Evolutionary conservation across 441 rosid genomes (phyloP).

Genomic region (Dalechampia spathulata): DNA sequence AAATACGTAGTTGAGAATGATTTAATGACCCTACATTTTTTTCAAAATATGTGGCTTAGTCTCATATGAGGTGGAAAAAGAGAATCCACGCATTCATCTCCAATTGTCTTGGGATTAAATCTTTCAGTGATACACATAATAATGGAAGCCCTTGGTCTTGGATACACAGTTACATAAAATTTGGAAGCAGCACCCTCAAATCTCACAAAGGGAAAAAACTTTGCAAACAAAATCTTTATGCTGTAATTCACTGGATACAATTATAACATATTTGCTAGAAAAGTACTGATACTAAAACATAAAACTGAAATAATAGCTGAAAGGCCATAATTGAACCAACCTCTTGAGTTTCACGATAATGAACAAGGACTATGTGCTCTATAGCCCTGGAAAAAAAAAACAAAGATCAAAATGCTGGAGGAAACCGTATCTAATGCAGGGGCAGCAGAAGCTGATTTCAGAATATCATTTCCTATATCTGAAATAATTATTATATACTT

Average conservation of each 20-base stretch:
- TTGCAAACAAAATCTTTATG: background rate
- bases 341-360: constrained; percentile 97
- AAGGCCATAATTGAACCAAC: constrained; percentile 39
- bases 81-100: too few relatives aligned
- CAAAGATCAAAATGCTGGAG: constrained; percentile 9
- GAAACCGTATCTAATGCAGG: background rate
- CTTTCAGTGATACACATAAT: constrained; percentile 1
- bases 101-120: too few relatives aligned
- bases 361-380: constrained; percentile 97
- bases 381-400: constrained; percentile 49
- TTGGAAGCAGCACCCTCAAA: background rate
- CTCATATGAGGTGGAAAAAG: too few relatives aligned
- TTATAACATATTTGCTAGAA: background rate
- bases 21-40: too few relatives aligned
- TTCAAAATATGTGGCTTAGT: too few relatives aligned
- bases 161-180: background rate
- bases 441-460: background rate
- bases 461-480: background rate
- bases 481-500: background rate
- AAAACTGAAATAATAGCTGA: constrained; percentile 5
- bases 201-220: background rate
- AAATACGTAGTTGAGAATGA: too few relatives aligned
- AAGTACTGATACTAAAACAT: constrained; percentile 9
- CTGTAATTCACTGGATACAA: background rate
- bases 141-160: background rate